These are phyloP conservation scores for Yamadazyma kitorensis DNA, from an alignment of 805 yeast genomes.

Conservation along the genomic window DNA sequence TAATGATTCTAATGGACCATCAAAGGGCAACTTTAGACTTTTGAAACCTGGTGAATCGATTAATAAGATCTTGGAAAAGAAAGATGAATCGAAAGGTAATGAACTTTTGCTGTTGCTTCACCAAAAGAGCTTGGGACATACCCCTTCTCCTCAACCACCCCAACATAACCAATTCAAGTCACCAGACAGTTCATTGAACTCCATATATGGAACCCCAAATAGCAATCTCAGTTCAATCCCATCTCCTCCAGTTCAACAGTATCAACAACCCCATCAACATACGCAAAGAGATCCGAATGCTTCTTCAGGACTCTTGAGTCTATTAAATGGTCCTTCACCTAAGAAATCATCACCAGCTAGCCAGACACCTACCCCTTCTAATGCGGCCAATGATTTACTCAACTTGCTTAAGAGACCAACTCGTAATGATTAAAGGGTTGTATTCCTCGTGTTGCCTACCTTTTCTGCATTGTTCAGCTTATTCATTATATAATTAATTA, in stretches of 20 bases:
- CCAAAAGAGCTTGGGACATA: neutral
- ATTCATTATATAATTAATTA: neutral
- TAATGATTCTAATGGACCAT: slow-evolving; percentile 5
- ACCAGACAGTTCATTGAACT: neutral
- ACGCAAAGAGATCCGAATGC: slow-evolving; percentile 5
- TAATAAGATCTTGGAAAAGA: slow-evolving; percentile 7
- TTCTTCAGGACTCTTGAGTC: slow-evolving; percentile 15
- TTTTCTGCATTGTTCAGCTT: neutral
- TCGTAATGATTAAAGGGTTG: neutral
- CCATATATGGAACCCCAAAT: slow-evolving; percentile 6
- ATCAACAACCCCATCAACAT: slow-evolving; percentile 1
- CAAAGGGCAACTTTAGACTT: slow-evolving; percentile 20
- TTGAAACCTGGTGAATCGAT: slow-evolving; percentile 29
- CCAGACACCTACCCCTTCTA: slow-evolving; percentile 1
- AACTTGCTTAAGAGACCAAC: slow-evolving; percentile 18
- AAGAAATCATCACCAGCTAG: slow-evolving; percentile 3
- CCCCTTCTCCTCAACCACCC: neutral
- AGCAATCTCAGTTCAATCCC: no score
- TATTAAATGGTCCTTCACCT: slow-evolving; percentile 7
- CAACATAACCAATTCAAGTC: neutral
- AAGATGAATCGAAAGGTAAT: slow-evolving; percentile 6
- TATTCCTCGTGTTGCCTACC: neutral
- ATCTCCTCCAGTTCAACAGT: slow-evolving; percentile 1
- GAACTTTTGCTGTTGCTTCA: slow-evolving; percentile 15
- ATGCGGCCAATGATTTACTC: slow-evolving; percentile 22